Evolutionary conservation across 2,329 filamentous ascomycete species (phyloP), one percentile per base, ranked within the genome.

Genomic region (Colletotrichum cordylinicola): DNA sequence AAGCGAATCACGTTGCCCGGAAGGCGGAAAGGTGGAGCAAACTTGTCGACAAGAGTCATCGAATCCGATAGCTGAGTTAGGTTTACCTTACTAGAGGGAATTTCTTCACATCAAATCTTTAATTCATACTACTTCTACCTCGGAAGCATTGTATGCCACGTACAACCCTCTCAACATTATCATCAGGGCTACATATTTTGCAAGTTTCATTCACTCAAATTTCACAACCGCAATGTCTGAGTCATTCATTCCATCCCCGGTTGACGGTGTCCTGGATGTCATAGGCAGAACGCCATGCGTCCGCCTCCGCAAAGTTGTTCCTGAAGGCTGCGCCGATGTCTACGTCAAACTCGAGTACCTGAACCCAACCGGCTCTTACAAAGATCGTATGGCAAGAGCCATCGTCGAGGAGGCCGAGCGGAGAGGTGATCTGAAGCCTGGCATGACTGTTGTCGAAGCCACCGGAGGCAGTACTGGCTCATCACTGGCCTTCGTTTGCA

Each of bases 401-500:
- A 72, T 77, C 15, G 62, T 76, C 15, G 67, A 76, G 15, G 43
- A 76, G 8, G 76, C 76, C 21, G 76, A 77, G 37, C 13, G 7
- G 2, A 29, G 43, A 33, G 70, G 76, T 2, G 27, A 37, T n/a
- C 66, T 77, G 9, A 70, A 31, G 21, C 62, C 67, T 4, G 74
- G 62, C 15, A 62, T 56, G 37, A 71, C 55, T 2, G 73, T 74
- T 9, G 67, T 77, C 48, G 76, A 77, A 27, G 74, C 74, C 29
- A 77, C 76, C 4, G 74, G 76, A 8, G 73, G 74, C 31, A 77
- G 74, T 55, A 77, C 76, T 12, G 76, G 76, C 8, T 72, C 70
- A 4, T 77, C 73, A 9, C 66, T 77, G 6, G 69, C 68, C 21
- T 78, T 43, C 35, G 67, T 76, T 21, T 77, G 76, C 35, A 74